Base-by-base conservation (phyloP, 1,284 basidiomycete species). In the Cutaneotrichosporon curvatum region DNA sequence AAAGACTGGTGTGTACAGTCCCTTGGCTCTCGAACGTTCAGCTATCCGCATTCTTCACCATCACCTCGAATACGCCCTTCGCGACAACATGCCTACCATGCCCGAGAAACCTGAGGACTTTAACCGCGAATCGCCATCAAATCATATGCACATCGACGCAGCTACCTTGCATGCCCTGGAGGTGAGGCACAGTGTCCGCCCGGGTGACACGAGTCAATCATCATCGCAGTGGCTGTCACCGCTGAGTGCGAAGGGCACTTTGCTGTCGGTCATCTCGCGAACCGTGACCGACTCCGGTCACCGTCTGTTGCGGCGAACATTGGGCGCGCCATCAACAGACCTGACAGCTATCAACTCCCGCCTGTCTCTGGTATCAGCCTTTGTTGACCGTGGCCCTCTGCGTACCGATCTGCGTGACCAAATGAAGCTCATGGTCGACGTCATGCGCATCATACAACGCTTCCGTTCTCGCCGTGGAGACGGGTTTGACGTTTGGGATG, bases 111-210 rank as follows among this genome's bases (percentile, higher is more conserved):
- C 51, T 2, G 71, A 76, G 23, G 65, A 72, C 14, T 86, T 87
- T 0, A 77, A 73, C 41, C 79, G 77, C 47, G 85, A 89, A 63
- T 74, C 68, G 9, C 59, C 65, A 2, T 67, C 74, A n/a, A 70
- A 75, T 20, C 76, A 81, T 23, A 89, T 92, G 86, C 85, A 88
- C 59, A 90, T 94, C 50, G 89, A 94, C 65, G 80, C 85, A 2
- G 84, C 91, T 63, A 94, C 91, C 1, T 81, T 94, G 60, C 84
- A 84, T 59, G 85, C 86, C 8, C 79, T 95, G 19, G 90, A 96
- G 70, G 85, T 96, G 47, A 77, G 82, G 23, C 86, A 91, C 68
- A 79, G 79, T 18, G 75, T 84, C 30, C 76, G 82, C 25, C 84
- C 87, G 52, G 86, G 86, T 2, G 33, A 10, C 4, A 20, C 40